Base-by-base conservation (phyloP, 192 early-diverging fungal genomes). In the Podila epigama region DNA sequence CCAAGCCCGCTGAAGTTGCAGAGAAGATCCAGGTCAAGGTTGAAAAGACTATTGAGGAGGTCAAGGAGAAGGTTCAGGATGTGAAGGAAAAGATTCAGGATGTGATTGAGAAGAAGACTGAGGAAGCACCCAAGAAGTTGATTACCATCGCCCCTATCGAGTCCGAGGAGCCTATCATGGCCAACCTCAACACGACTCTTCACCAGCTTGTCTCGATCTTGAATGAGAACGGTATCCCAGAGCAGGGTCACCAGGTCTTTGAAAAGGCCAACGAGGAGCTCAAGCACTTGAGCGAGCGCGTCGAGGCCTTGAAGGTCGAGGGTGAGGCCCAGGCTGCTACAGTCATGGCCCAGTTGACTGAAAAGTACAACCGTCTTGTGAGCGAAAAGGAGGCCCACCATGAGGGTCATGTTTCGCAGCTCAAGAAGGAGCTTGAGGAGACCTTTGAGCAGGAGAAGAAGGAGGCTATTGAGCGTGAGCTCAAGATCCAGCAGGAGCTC, bases 371-470 rank as follows among this genome's bases (percentile, higher is more conserved):
- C 56, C 60, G 50, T 25, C 35, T 87, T 3, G 79, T 84, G 55
- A 60, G 51, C 52, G 70, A 80, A 42, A 86, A 87, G 62, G 78
- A 64, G 61, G 73, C 79, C 27, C 58, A 70, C 4, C 71, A 91
- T n/a, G 75, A 89, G 61, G 79, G 81, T 10, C 84, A 89, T 11
- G 73, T 94, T 22, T 80, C 81, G 12, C 85, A 89, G 44, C 85
- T 95, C 71, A 84, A 82, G 55, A 55, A 69, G 33, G 83, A 87
- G 52, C 82, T 87, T 34, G 83, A 88, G 9, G 75, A 66, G 27
- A 71, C 82, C 10, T 79, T 88, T 51, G 69, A 80, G 13, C 66
- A 85, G 13, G 70, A 82, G 37, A 82, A 79, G 59, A 51, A 61
- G 51, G 34, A 61, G 35, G 61, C 77, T 18, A 69, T 72, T 28